Conservation (phyloP, 2,329 filamentous ascomycete species). For the Colletotrichum lindemuthianum region DNA sequence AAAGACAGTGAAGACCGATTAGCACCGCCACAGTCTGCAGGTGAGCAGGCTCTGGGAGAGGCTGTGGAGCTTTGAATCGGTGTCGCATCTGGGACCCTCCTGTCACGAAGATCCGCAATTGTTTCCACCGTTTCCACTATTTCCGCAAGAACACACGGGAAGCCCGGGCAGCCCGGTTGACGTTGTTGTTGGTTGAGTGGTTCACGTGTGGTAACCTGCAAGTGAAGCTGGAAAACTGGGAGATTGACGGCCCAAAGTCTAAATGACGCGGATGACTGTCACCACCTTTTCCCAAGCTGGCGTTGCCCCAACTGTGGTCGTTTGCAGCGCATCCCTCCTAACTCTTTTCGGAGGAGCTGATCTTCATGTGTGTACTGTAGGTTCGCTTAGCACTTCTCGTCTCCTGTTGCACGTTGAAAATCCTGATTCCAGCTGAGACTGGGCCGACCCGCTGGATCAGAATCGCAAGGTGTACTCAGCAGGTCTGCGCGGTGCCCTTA, state of each 20-base stretch:
- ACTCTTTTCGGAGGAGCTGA: too few species aligned
- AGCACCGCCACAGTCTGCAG: conserved; percentile 20
- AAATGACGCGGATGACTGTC: too few species aligned
- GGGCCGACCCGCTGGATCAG: conserved; percentile 10
- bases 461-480: conserved; percentile 1
- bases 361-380: too few species aligned
- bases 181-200: conserved; percentile 9
- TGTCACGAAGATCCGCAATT: background rate
- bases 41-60: conserved; percentile 24
- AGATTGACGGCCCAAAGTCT: background rate
- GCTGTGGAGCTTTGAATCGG: conserved; percentile 20
- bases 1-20: too few species aligned
- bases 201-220: conserved; percentile 11
- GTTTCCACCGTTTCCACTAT: background rate
- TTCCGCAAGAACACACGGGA: conserved; percentile 2
- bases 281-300: too few species aligned
- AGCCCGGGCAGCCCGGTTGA: background rate
- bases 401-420: conserved; percentile 12
- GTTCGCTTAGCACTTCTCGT: background rate
- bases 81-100: conserved; percentile 4
- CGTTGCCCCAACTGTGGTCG: too few species aligned
- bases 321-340: too few species aligned
- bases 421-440: conserved; percentile 22
- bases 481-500: conserved; percentile 13
- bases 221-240: background rate